Conservation (phyloP, 2,329 filamentous ascomycete genomes). For the Colletotrichum endophyticum region DNA sequence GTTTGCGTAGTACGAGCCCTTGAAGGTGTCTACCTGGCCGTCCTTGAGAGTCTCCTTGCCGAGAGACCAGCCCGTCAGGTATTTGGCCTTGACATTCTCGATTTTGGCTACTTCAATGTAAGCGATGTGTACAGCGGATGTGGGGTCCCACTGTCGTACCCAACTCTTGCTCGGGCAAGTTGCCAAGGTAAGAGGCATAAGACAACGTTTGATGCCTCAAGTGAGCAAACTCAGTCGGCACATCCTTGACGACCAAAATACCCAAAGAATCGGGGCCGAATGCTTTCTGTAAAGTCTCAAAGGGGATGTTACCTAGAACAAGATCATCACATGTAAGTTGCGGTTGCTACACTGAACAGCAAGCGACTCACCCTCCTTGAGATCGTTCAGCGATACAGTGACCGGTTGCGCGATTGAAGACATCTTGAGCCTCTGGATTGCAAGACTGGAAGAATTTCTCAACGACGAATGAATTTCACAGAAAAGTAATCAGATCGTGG, state of each 20-base stretch:
- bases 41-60: conserved; percentile 83
- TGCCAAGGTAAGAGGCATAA: conserved; percentile 88
- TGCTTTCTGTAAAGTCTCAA: conserved; percentile 73
- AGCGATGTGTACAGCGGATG: not conserved
- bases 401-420: conserved; percentile 58
- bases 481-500: not conserved
- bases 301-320: conserved; percentile 65
- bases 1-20: conserved; percentile 86
- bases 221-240: conserved; percentile 73
- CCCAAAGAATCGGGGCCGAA: conserved; percentile 92
- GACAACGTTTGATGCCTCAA: conserved; percentile 79
- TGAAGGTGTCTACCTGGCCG: conserved; percentile 78
- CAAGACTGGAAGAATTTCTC: not conserved
- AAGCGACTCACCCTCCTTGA: conserved; percentile 57
- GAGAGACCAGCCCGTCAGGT: conserved; percentile 77
- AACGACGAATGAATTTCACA: not conserved
- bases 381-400: conserved; percentile 65
- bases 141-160: conserved; percentile 51
- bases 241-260: conserved; percentile 90
- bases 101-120: conserved; percentile 49
- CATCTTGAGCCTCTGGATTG: conserved; percentile 35
- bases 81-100: conserved; percentile 65
- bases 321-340: conserved; percentile 17
- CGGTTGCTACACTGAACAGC: not conserved
- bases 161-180: conserved; percentile 73